Conservation (phyloP, 2,329 filamentous ascomycete genomes). For the Aspergillus ustus region DNA sequence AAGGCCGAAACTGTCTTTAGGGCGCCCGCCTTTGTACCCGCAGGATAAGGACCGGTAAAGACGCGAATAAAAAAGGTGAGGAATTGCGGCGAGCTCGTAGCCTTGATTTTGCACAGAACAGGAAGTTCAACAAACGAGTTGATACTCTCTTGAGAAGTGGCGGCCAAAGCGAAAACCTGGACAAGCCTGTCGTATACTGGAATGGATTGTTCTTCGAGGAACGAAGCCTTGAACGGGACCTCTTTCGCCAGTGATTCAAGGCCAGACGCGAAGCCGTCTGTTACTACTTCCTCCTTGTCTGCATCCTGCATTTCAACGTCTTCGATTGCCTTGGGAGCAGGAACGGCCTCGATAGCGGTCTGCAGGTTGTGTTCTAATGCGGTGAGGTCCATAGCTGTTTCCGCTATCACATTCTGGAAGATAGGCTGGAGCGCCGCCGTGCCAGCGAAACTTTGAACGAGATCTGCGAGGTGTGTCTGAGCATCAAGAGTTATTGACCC, state of each 20-base stretch:
- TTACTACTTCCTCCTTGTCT: conserved; percentile 27
- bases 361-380: conserved; percentile 76
- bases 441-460: conserved; percentile 69
- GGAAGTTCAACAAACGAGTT: conserved; percentile 43
- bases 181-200: conserved; percentile 44
- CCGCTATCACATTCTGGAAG: conserved; percentile 69
- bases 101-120: conserved; percentile 44
- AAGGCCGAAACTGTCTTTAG: conserved; percentile 66
- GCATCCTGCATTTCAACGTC: conserved; percentile 58
- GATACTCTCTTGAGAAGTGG: conserved; percentile 36
- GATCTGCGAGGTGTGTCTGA: conserved; percentile 67
- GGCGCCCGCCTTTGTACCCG: conserved; percentile 70
- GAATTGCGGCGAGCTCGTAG: conserved; percentile 67
- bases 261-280: conserved; percentile 38
- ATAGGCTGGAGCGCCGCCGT: conserved; percentile 63
- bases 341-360: conserved; percentile 66
- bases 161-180: conserved; percentile 42
- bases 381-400: conserved; percentile 73
- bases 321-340: conserved; percentile 54
- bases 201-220: conserved; percentile 40
- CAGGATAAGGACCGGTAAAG: conserved; percentile 74
- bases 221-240: conserved; percentile 38
- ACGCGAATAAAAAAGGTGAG: conserved; percentile 76
- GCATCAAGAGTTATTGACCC: conserved; percentile 48
- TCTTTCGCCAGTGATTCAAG: conserved; percentile 40